These are phyloP conservation scores for Hypholoma fasciculare DNA, from an alignment of 768 basidiomycete genomes.

Conservation along the genomic window DNA sequence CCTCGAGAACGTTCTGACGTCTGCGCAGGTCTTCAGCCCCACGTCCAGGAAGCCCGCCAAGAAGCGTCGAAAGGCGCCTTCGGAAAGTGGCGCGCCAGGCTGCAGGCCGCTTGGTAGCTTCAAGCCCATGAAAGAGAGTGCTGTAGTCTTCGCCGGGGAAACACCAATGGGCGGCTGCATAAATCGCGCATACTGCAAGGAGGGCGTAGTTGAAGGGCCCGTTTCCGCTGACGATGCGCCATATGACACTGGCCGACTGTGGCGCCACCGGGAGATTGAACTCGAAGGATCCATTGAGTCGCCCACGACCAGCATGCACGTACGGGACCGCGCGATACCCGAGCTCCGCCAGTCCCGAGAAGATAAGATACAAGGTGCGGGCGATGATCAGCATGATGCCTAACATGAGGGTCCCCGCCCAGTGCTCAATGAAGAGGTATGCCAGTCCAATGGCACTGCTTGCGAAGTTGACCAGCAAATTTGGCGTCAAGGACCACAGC, in stretches of 20 bases:
- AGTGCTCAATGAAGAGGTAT: background rate
- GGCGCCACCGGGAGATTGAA: background rate
- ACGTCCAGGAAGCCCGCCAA: too few relatives aligned
- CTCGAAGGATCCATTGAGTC: too few relatives aligned
- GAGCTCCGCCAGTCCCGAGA: too few relatives aligned
- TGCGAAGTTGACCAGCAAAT: background rate
- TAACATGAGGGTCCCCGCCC: background rate
- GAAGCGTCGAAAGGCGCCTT: too few relatives aligned
- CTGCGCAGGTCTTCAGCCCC: too few relatives aligned
- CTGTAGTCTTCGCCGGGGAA: background rate
- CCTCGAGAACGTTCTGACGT: too few relatives aligned
- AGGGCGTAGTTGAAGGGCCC: background rate
- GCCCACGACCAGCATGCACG: too few relatives aligned
- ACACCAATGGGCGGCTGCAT: background rate
- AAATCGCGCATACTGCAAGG: background rate
- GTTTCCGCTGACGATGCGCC: background rate
- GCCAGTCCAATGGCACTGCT: background rate
- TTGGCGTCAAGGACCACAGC: background rate
- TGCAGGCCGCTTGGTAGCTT: too few relatives aligned
- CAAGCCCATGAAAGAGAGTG: too few relatives aligned
- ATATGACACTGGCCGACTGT: background rate
- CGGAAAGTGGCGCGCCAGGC: too few relatives aligned
- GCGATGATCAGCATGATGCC: background rate
- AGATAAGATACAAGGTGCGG: too few relatives aligned
- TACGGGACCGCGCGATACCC: too few relatives aligned